phyloP scores from a whole-genome alignment of 371 early-diverging fungal genomes.

The Lichtheimia ornata region DNA sequence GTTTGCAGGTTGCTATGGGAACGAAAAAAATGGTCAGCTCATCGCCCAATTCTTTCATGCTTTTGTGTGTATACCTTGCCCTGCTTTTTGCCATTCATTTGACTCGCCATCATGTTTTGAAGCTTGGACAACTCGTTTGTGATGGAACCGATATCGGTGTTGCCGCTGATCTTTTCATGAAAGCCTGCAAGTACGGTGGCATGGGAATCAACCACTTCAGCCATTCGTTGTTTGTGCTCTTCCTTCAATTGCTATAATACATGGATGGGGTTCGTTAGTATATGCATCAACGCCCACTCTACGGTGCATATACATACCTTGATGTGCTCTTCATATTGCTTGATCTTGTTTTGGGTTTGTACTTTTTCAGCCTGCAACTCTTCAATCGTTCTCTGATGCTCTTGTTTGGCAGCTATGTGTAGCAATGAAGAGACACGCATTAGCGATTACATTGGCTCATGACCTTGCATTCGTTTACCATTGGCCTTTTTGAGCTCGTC shows the following conservation, averaged over 20 bases:
- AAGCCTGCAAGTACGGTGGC: slow-evolving; percentile 11
- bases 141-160: not conserved
- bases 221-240: slow-evolving; percentile 8
- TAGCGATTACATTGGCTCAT: not conserved
- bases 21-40: no score
- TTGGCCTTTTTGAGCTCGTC: not conserved
- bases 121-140: not conserved
- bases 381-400: slow-evolving; percentile 4
- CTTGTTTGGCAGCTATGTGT: not conserved
- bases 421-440: not conserved
- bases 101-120: slow-evolving; percentile 2
- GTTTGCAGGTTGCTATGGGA: no score
- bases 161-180: slow-evolving; percentile 4
- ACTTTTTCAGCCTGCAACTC: slow-evolving; percentile 3
- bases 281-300: not conserved
- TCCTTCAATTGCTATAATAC: not conserved
- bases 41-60: not conserved
- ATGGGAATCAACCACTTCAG: slow-evolving; percentile 4
- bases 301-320: not conserved
- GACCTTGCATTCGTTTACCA: not conserved
- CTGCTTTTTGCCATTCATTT: not conserved
- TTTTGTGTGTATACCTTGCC: slow-evolving; percentile 1
- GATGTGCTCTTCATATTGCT: not conserved
- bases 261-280: no score
- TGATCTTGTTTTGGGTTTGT: slow-evolving; percentile 2